These are phyloP conservation scores for Boletus sp. DNA, from an alignment of 768 basidiomycete genomes.

Conservation along the genomic window DNA sequence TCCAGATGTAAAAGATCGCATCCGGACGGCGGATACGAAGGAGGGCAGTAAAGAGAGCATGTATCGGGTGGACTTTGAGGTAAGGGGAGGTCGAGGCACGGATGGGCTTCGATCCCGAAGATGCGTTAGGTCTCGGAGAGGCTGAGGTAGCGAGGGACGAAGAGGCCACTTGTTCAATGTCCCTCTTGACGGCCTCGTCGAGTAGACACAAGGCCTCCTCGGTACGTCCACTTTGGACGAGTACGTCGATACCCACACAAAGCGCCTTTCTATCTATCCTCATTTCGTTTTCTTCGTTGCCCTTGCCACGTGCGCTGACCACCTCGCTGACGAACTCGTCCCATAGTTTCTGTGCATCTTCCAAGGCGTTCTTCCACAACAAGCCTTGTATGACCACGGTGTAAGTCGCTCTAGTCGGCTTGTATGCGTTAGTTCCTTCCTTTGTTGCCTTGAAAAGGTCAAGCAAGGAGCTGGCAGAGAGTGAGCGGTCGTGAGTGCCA, in stretches of 20 bases:
- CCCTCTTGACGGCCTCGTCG: constrained; percentile 37
- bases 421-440: constrained; percentile 28
- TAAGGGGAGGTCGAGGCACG: constrained; percentile 4
- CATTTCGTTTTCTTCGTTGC: constrained; percentile 9
- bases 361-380: constrained; percentile 39
- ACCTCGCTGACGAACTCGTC: constrained; percentile 32
- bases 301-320: not conserved
- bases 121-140: not conserved
- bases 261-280: constrained; percentile 48
- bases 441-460: constrained; percentile 37
- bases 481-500: constrained; percentile 39
- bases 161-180: constrained; percentile 7
- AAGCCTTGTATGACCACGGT: constrained; percentile 57
- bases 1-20: constrained; percentile 65
- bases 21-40: constrained; percentile 57
- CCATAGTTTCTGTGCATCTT: constrained; percentile 46
- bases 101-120: not conserved
- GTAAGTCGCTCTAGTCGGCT: constrained; percentile 47
- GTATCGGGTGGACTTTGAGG: constrained; percentile 32
- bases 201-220: constrained; percentile 52
- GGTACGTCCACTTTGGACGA: constrained; percentile 43
- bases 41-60: constrained; percentile 49
- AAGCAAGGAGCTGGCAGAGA: constrained; percentile 35
- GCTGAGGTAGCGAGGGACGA: too few relatives aligned
- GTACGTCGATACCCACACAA: constrained; percentile 48